Evolutionary conservation across 2,329 filamentous ascomycete genomes (phyloP), one percentile per base, ranked within the genome.

Genomic region (Fusarium xylarioides): DNA sequence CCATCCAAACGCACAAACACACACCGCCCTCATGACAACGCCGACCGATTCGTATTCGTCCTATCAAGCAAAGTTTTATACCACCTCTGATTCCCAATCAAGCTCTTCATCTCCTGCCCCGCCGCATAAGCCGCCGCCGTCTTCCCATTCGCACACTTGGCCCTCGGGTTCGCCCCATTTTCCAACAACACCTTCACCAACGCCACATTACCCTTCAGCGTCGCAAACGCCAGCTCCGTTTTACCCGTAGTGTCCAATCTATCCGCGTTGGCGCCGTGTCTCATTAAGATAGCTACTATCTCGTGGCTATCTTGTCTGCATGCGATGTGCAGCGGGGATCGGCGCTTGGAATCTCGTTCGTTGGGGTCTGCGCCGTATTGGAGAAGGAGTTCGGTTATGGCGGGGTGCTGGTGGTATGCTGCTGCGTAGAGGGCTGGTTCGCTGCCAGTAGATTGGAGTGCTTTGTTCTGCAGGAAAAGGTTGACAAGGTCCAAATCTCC

Each of bases 101-200:
- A 4, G 16, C 34, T 52, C 23, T 66, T 67, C n/a, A 43, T 53
- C 44, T 67, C 64, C 3, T 46, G n/a, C 4, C 43, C 52, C 7
- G 28, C 35, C 2, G 52, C 62, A 47, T 60, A 67, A 4, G 44
- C 38, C 18, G 28, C 62, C 15, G 62, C 23, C 7, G 44, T 66
- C 18, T 66, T 67, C 2, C 64, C 62, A 52, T 67, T 67, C 0
- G 62, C 21, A 21, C 64, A 67, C 26, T 52, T 67, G 1, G 64
- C 23, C 3, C 32, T 67, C 10, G 62, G 62, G n/a, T 53, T 28
- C 7, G 62, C 62, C 0, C 62, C 64, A 32, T 66, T 35, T 11
- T 53, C 52, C 12, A 67, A 18, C 11, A 67, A 5, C 3, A 66
- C 16, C 21, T 35, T 66, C 2, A 42, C 52, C 23, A 66, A 3